Evolutionary conservation across 2,329 filamentous ascomycete genomes (phyloP), one percentile per base, ranked within the genome.

Genomic region (Colletotrichum sublineola): DNA sequence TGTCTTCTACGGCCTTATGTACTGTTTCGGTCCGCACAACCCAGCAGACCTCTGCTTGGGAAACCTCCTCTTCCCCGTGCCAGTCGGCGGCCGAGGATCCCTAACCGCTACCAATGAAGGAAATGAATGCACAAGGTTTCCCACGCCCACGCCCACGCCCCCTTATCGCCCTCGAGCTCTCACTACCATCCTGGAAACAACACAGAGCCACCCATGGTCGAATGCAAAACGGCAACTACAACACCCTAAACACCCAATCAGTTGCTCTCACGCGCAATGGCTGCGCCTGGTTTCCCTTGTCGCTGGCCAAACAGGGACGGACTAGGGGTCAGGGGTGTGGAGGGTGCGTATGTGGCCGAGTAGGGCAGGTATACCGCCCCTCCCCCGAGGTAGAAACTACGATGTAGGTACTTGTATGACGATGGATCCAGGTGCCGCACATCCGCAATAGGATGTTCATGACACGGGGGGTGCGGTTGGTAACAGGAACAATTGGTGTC

Each of bases 391-490:
- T 46, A 52, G 48, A 60, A 72, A 72, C 69, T 65, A 24, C 24
- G 24, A 24, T 24, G 24, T 24, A 24, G 24, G 24, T 24, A 24
- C 24, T 24, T 24, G 24, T 24, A 65, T 65, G 65, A 60, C 50
- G 46, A 69, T 33, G 60, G 66, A 40, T 53, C 31, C 40, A 53
- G 58, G 58, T 72, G 69, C 69, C 69, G 69, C 31, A 69, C 60
- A 69, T 64, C 69, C 69, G 69, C 44, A 40, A 50, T 65, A 61
- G 62, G 60, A 60, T 46, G 66, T 36, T 61, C 63, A 70, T 67
- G 55, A 70, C 40, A 70, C 55, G 56, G 56, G 63, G 9, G 20
- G 46, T 46, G n/a, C 48, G 36, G 44, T 24, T 15, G 44, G 44
- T 46, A 36, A 65, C 57, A 33, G 57, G 42, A 31, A 57, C 53